Evolutionary conservation across 2,329 filamentous ascomycete genomes (phyloP).

Genomic region (Paradendryphiella salina): DNA sequence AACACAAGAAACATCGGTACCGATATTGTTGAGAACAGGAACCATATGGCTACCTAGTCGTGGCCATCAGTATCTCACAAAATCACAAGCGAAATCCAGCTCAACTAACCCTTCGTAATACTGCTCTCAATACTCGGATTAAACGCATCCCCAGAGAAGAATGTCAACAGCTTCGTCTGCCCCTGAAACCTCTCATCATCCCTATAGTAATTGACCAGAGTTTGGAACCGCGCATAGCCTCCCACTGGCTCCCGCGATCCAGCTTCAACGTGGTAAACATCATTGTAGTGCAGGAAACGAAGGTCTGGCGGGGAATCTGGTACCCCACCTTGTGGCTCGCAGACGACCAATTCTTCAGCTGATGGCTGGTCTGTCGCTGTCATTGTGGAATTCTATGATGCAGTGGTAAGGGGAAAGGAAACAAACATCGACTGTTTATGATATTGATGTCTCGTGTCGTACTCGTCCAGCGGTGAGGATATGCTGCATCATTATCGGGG

Average conservation of each 20-base stretch:
- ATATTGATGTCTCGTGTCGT: slow-evolving; percentile 17
- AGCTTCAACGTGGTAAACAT: slow-evolving; percentile 86
- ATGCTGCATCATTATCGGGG: slow-evolving; percentile 12
- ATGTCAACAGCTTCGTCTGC: slow-evolving; percentile 69
- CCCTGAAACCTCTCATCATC: slow-evolving; percentile 61
- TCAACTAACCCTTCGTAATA: slow-evolving; percentile 74
- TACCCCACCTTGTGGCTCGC: slow-evolving; percentile 48
- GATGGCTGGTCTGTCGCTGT: slow-evolving; percentile 31
- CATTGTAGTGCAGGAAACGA: slow-evolving; percentile 87
- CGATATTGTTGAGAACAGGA: slow-evolving; percentile 75
- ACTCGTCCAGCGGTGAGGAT: slow-evolving; percentile 33
- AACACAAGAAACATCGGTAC: slow-evolving; percentile 78
- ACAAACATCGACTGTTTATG: slow-evolving; percentile 3
- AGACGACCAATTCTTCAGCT: slow-evolving; percentile 46
- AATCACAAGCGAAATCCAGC: too few species aligned
- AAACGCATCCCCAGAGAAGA: slow-evolving; percentile 92
- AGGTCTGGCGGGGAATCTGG: slow-evolving; percentile 65
- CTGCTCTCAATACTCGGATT: slow-evolving; percentile 88
- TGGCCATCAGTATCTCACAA: background rate
- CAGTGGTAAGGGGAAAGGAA: background rate
- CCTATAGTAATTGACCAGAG: slow-evolving; percentile 74
- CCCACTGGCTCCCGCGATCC: slow-evolving; percentile 80
- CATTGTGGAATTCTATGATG: slow-evolving; percentile 22
- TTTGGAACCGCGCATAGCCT: slow-evolving; percentile 79
- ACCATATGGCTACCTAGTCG: slow-evolving; percentile 77